These are phyloP conservation scores for Posidonia oceanica DNA, from an alignment of 116 monocot genomes.

Conservation along the genomic window DNA sequence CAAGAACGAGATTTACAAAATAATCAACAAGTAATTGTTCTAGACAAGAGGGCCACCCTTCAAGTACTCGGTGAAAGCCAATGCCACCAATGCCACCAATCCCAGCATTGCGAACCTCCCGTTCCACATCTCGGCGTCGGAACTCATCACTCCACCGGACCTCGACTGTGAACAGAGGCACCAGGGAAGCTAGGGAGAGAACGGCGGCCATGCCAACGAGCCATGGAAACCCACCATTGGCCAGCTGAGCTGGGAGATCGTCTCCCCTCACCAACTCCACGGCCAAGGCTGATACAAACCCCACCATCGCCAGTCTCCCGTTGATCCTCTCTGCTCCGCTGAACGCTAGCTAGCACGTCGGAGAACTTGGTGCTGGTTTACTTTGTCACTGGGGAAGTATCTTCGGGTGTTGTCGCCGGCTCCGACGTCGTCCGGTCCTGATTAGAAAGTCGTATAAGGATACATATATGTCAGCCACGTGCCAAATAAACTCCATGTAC, in stretches of 20 bases:
- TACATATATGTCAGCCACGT: no score
- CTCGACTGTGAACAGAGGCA: conserved; percentile 42
- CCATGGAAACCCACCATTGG: conserved; percentile 45
- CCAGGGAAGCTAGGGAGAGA: conserved; percentile 44
- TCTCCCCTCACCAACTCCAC: conserved; percentile 38
- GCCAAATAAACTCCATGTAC: no score
- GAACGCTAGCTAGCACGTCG: conserved; percentile 57
- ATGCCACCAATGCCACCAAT: conserved; percentile 40
- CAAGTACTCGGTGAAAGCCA: conserved; percentile 60
- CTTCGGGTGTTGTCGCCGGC: no score
- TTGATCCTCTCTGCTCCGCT: conserved; percentile 76
- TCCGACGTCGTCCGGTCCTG: no score
- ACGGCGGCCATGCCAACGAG: conserved; percentile 27
- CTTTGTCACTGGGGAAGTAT: no score
- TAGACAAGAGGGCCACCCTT: conserved; percentile 55
- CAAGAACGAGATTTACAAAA: no score
- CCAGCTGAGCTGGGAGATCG: conserved; percentile 34
- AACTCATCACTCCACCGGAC: conserved; percentile 28
- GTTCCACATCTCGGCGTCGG: conserved; percentile 61
- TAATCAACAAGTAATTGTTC: no score
- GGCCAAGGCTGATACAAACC: conserved; percentile 51
- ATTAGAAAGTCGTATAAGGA: no score
- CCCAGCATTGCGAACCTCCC: conserved; percentile 73
- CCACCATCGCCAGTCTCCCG: conserved; percentile 66
- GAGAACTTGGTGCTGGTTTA: no score